Evolutionary conservation across 1,284 basidiomycete species (phyloP), one percentile per base, ranked within the genome.

Genomic region (Bjerkandera adusta): DNA sequence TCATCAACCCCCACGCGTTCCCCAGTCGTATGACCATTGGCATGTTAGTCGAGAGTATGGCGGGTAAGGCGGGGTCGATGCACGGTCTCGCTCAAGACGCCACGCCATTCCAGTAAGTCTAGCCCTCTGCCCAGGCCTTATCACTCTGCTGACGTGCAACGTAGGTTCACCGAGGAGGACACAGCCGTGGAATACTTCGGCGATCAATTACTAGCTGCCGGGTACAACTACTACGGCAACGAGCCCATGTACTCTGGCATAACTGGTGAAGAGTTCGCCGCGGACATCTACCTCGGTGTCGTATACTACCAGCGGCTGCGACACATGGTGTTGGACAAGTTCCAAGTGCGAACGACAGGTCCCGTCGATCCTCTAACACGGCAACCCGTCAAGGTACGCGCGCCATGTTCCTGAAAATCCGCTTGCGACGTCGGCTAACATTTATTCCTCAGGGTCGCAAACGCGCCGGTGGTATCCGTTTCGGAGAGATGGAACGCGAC

Each of bases 161-260:
- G 5, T 48, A 95, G 92, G 60, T 99, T 98, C 69, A 88, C 88
- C 25, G 97, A 99, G 68, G 81, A 92, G 58, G 95, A 98, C 65
- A 94, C 92, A 15, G 97, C 97, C 1, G 84, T 97, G 46, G 89
- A 94, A 56, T 98, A 97, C 75, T 99, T 99, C 61, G 97, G 97
- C 42, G 83, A 97, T 61, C 96, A 99, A 66, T 83, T 99, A 26
- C 73, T 84, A 35, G 89, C 90, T 18, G 86, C 97, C 6, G 97
- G 97, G 5, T 99, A 98, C 77, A 99, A 98, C 69, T 98, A 97
- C 68, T 90, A 97, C 64, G 97, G 97, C 27, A 98, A 98, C 71
- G 97, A 99, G 68, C 95, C 97, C 6, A 99, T 99, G 97, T 99
- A 99, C 69, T 98, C 95, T 51, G 97, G 97, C 30, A 97, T 99